These are phyloP conservation scores for Dentipellis fragilis DNA, from an alignment of 768 basidiomycete genomes.

Conservation along the genomic window DNA sequence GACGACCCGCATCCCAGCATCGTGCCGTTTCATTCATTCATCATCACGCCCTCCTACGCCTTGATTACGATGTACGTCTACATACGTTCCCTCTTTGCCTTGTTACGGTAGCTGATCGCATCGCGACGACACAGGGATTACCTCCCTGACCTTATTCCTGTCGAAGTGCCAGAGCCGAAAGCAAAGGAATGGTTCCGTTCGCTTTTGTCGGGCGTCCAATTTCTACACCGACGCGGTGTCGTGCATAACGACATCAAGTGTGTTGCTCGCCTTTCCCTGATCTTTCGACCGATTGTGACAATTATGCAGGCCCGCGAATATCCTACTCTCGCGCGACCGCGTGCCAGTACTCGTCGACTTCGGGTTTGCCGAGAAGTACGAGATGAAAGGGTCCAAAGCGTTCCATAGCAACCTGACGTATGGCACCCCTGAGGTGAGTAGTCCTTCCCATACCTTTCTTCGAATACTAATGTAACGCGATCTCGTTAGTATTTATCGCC, in stretches of 20 bases:
- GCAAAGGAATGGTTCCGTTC: conserved; percentile 77
- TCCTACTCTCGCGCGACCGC: conserved; percentile 69
- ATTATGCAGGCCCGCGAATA: conserved; percentile 72
- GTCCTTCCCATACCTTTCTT: neutral
- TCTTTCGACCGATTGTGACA: too few species aligned
- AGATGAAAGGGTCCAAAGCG: conserved; percentile 46
- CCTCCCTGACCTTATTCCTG: conserved; percentile 78
- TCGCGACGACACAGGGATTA: conserved; percentile 49
- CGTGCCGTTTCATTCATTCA: conserved; percentile 88
- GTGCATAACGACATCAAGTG: conserved; percentile 95
- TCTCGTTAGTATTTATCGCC: conserved; percentile 76
- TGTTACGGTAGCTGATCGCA: too few species aligned
- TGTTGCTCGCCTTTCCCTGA: conserved; percentile 17
- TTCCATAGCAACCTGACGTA: conserved; percentile 80
- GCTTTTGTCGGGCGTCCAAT: conserved; percentile 74
- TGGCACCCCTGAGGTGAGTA: conserved; percentile 79
- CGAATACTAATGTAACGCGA: neutral
- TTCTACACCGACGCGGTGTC: conserved; percentile 74
- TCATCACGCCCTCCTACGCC: conserved; percentile 85
- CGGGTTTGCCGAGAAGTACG: conserved; percentile 89
- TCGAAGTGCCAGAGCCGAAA: conserved; percentile 72
- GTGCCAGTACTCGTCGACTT: conserved; percentile 91
- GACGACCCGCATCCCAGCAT: conserved; percentile 84
- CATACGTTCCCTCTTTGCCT: neutral
- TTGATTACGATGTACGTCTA: conserved; percentile 79